Evolutionary conservation across 768 basidiomycete species (phyloP).

Genomic region (Sporobolomyces phaffii): DNA sequence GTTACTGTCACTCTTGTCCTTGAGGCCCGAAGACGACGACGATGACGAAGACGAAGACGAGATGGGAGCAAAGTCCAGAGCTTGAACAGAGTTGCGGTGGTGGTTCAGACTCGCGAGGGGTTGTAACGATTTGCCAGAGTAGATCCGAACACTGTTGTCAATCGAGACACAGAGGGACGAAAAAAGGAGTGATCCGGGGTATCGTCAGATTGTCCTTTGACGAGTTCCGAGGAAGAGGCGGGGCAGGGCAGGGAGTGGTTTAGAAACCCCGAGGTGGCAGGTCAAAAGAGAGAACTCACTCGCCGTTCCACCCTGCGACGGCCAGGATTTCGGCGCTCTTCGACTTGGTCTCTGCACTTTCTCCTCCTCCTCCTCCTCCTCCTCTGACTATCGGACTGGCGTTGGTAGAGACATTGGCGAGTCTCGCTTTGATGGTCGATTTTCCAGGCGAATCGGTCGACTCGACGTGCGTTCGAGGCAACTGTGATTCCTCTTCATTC

Average conservation of each 20-base stretch:
- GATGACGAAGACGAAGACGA: background rate
- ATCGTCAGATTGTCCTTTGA: no score
- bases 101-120: constrained; percentile 74
- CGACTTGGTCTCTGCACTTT: no score
- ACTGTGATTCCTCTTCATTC: constrained; percentile 12
- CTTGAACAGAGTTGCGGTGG: constrained; percentile 72
- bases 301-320: constrained; percentile 89
- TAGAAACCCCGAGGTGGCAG: background rate
- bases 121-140: constrained; percentile 72
- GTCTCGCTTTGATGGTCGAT: constrained; percentile 56
- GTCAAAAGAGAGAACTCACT: constrained; percentile 52
- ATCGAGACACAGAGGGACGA: background rate
- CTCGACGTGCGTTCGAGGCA: background rate
- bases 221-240: background rate
- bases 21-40: no score
- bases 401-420: no score
- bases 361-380: constrained; percentile 46
- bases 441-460: constrained; percentile 25
- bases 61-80: constrained; percentile 60
- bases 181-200: no score
- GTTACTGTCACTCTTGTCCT: background rate
- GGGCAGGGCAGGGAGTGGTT: background rate
- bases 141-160: constrained; percentile 63
- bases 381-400: no score
- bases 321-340: constrained; percentile 72